Percentiles rank a stretch among this genome's conserved stretches.
Conservation (phyloP, 176 grass and related monocot species). For the Puccinellia tenuiflora region DNA sequence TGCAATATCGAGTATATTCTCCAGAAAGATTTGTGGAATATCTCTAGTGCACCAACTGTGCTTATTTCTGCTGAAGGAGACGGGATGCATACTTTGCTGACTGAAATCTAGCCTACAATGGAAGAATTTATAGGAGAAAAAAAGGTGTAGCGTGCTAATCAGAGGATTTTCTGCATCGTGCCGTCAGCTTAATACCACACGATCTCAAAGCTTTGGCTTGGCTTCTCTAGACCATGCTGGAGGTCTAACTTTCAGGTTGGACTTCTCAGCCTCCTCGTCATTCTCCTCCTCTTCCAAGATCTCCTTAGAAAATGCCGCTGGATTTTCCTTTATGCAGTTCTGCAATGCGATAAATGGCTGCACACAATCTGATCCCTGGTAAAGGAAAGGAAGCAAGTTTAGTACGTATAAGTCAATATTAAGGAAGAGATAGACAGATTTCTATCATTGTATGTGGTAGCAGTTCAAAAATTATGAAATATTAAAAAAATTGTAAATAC, state of each 20-base stretch:
- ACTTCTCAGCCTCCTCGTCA: conserved; percentile 49
- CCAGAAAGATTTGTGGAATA: neutral
- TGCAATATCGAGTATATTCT: neutral
- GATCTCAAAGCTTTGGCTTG: conserved; percentile 55
- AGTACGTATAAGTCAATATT: neutral
- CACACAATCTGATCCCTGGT: conserved; percentile 93
- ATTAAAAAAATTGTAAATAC: neutral
- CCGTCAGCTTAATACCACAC: neutral
- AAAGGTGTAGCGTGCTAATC: neutral
- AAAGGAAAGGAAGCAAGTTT: conserved; percentile 11
- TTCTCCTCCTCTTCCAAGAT: conserved; percentile 70
- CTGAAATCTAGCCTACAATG: neutral
- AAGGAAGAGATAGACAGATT: neutral
- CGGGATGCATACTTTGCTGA: neutral
- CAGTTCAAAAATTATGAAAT: neutral
- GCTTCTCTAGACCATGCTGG: conserved; percentile 87
- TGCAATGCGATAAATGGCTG: conserved; percentile 74
- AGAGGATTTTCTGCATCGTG: conserved; percentile 2
- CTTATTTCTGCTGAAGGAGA: neutral
- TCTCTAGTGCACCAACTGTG: neutral
- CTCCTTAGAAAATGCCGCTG: conserved; percentile 90
- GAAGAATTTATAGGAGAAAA: neutral
- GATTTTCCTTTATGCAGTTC: conserved; percentile 79
- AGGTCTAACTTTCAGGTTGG: conserved; percentile 53
- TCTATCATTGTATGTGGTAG: neutral